These are phyloP conservation scores for Ascochyta fabae DNA, from an alignment of 2,329 filamentous ascomycete species.

Conservation along the genomic window DNA sequence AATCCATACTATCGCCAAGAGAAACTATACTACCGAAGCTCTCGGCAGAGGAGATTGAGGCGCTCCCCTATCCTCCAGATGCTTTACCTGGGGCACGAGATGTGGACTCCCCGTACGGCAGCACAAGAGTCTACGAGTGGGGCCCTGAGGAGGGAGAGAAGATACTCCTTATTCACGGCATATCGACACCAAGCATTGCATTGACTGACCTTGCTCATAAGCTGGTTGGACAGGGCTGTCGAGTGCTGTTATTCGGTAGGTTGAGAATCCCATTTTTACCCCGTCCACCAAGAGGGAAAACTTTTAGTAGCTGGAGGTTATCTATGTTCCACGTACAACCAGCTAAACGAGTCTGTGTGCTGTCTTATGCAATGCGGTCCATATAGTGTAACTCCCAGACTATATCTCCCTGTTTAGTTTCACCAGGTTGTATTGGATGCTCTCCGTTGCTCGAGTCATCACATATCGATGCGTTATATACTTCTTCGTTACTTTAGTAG, in stretches of 20 bases:
- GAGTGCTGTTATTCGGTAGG: conserved; percentile 78
- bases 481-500: no score
- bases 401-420: no score
- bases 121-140: conserved; percentile 78
- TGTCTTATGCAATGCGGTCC: no score
- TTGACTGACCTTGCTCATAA: conserved; percentile 70
- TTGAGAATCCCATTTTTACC: neutral
- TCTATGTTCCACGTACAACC: no score
- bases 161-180: conserved; percentile 79
- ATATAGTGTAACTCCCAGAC: no score
- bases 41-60: conserved; percentile 20
- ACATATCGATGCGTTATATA: neutral
- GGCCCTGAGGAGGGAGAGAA: conserved; percentile 74
- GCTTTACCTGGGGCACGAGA: conserved; percentile 73
- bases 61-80: conserved; percentile 69
- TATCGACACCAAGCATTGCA: conserved; percentile 77
- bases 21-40: conserved; percentile 36
- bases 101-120: conserved; percentile 73
- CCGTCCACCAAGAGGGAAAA: no score
- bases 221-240: conserved; percentile 69
- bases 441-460: no score
- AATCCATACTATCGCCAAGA: conserved; percentile 37
- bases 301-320: no score
- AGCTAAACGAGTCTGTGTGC: no score
- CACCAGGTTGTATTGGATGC: no score